A percentile compares a stretch with the other conserved stretches of the same genome.
These are phyloP conservation scores for Rhodosporidiobolus sp. DNA, from an alignment of 768 basidiomycete genomes.

Conservation along the genomic window DNA sequence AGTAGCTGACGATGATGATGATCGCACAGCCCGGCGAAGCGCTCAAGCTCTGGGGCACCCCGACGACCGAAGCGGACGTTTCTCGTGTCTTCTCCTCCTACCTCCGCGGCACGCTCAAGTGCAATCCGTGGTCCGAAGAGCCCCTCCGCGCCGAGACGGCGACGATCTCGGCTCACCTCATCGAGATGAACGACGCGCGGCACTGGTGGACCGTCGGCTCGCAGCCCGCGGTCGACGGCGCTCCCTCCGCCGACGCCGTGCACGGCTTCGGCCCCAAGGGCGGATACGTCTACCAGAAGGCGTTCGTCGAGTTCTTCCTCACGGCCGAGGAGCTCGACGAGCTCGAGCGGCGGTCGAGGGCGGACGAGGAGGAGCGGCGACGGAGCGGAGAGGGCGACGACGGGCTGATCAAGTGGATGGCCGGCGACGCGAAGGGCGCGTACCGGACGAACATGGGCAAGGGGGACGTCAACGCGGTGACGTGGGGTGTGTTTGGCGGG, in stretches of 20 bases:
- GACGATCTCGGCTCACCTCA: constrained; percentile 72
- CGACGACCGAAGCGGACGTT: constrained; percentile 64
- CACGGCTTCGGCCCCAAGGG: constrained; percentile 91
- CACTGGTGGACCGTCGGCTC: constrained; percentile 97
- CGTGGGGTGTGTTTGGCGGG: constrained; percentile 97
- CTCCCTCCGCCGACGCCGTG: constrained; percentile 65
- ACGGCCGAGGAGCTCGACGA: constrained; percentile 45
- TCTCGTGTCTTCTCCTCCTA: constrained; percentile 75
- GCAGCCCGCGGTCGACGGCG: constrained; percentile 87
- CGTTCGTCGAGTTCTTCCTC: constrained; percentile 95
- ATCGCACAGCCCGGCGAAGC: constrained; percentile 59
- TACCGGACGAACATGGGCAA: constrained; percentile 73
- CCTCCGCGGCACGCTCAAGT: constrained; percentile 63
- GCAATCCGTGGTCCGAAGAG: constrained; percentile 82
- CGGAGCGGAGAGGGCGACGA: constrained; percentile 56
- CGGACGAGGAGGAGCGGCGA: constrained; percentile 57
- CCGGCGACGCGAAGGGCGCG: constrained; percentile 74
- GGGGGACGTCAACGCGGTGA: constrained; percentile 85
- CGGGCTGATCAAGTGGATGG: constrained; percentile 60
- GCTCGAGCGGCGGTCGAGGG: constrained; percentile 28
- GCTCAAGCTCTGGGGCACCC: constrained; percentile 72
- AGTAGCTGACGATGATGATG: constrained; percentile 4
- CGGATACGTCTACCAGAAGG: constrained; percentile 96
- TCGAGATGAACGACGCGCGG: constrained; percentile 63
- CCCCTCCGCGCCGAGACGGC: constrained; percentile 78